Conservation (phyloP, 768 basidiomycete genomes). For the Phanerodontia chrysosporium region DNA sequence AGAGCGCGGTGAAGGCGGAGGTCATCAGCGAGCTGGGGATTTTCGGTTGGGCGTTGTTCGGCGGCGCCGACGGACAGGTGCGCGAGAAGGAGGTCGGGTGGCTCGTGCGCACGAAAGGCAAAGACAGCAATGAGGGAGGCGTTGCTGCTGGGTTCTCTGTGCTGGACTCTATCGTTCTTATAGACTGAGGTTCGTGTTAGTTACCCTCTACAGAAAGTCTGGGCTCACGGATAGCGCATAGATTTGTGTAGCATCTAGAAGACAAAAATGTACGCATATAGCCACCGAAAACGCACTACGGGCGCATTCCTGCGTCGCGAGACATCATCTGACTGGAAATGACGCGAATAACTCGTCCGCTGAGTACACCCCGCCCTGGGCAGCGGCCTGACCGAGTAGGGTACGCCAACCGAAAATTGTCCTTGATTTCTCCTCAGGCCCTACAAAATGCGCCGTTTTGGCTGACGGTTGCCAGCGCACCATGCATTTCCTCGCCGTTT, state of each 20-base stretch:
- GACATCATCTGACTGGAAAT: not conserved
- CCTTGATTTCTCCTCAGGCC: conserved; percentile 8
- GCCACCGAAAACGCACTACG: not conserved
- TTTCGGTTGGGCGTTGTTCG: conserved; percentile 86
- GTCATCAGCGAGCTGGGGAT: conserved; percentile 90
- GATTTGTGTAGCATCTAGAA: not conserved
- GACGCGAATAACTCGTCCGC: not conserved
- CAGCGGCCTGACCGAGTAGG: not conserved
- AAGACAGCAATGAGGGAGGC: conserved; percentile 89
- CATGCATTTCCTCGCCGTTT: not conserved
- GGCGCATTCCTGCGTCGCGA: not conserved
- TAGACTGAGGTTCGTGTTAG: conserved; percentile 23
- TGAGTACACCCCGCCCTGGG: not conserved
- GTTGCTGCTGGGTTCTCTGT: conserved; percentile 52
- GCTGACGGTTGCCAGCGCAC: not conserved
- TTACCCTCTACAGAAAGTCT: not conserved
- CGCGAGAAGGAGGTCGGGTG: conserved; percentile 73
- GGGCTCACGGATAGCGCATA: not conserved
- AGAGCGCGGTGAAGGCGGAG: conserved; percentile 50
- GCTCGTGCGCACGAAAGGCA: conserved; percentile 85
- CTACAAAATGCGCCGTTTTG: not conserved
- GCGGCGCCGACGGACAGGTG: conserved; percentile 35
- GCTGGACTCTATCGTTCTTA: conserved; percentile 38
- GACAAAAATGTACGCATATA: conserved; percentile 3
- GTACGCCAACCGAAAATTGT: conserved; percentile 7